These are phyloP conservation scores for Colletotrichum lindemuthianum DNA, from an alignment of 2,329 filamentous ascomycete genomes.

Conservation along the genomic window DNA sequence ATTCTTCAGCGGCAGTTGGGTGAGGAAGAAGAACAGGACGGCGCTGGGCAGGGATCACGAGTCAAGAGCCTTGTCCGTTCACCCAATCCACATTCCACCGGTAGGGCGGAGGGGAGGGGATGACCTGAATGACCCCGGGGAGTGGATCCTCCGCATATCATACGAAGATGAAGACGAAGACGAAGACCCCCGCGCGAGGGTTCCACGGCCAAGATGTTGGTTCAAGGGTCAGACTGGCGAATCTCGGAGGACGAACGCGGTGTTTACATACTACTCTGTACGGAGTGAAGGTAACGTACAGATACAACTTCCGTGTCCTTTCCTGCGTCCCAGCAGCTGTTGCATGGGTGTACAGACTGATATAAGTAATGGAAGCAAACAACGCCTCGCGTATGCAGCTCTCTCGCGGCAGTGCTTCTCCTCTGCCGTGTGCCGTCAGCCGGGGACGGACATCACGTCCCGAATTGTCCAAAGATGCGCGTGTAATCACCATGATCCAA, in stretches of 20 bases:
- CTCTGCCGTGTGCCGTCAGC: not conserved
- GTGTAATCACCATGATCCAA: not conserved
- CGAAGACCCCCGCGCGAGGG: too few relatives aligned
- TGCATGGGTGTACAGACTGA: not conserved
- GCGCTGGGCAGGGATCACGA: conserved; percentile 15
- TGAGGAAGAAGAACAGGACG: not conserved
- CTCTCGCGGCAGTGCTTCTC: not conserved
- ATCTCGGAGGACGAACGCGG: too few relatives aligned
- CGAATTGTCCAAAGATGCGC: conserved; percentile 8
- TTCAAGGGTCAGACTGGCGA: not conserved
- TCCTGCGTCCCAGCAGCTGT: not conserved
- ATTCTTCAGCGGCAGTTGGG: too few relatives aligned
- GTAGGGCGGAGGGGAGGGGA: too few relatives aligned
- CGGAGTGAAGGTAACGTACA: too few relatives aligned
- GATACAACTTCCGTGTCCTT: not conserved
- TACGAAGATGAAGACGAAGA: too few relatives aligned
- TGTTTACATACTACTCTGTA: too few relatives aligned
- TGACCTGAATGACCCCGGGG: not conserved
- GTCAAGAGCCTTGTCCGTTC: conserved; percentile 8
- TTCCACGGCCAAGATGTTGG: conserved; percentile 1
- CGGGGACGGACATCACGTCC: conserved; percentile 17
- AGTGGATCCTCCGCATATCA: conserved; percentile 10
- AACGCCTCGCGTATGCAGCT: conserved; percentile 6
- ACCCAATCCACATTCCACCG: too few relatives aligned
- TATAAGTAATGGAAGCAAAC: not conserved